These are phyloP conservation scores for Colletotrichum sublineola DNA, from an alignment of 2,329 filamentous ascomycete genomes.

Conservation along the genomic window DNA sequence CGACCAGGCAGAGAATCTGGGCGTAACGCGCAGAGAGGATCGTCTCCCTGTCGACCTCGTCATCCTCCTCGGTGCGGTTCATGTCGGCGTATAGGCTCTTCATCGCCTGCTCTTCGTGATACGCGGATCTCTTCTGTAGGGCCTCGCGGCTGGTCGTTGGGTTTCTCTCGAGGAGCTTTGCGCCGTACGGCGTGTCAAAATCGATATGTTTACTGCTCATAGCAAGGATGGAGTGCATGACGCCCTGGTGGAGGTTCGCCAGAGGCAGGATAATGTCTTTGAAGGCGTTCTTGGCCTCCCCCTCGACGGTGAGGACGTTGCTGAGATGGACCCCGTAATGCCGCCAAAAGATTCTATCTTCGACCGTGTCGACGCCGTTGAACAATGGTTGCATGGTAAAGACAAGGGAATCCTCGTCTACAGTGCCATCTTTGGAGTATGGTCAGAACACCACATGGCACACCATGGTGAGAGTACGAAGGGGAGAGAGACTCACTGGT, in stretches of 20 bases:
- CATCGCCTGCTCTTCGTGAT: conserved; percentile 69
- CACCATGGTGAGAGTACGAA: background rate
- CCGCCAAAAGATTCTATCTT: conserved; percentile 84
- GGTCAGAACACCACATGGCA: conserved; percentile 6
- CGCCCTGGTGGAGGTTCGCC: conserved; percentile 81
- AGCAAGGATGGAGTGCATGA: conserved; percentile 92
- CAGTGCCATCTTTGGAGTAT: conserved; percentile 13
- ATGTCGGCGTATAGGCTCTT: conserved; percentile 65
- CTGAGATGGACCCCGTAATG: conserved; percentile 87
- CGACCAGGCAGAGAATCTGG: conserved; percentile 73
- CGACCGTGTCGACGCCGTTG: conserved; percentile 82
- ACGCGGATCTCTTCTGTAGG: conserved; percentile 65
- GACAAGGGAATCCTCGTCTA: conserved; percentile 44
- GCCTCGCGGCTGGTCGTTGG: conserved; percentile 61
- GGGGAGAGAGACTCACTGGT: conserved; percentile 64
- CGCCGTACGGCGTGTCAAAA: conserved; percentile 68
- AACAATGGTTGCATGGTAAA: conserved; percentile 77
- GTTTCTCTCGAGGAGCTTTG: conserved; percentile 64
- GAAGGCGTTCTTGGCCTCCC: conserved; percentile 86
- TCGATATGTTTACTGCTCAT: conserved; percentile 84
- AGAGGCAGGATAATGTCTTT: conserved; percentile 86
- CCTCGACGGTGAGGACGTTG: conserved; percentile 84
- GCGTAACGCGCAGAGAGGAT: conserved; percentile 69
- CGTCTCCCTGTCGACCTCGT: conserved; percentile 59
- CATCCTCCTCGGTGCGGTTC: conserved; percentile 55